phyloP scores from a whole-genome alignment of 345 rosid species.

The Linum tenue region DNA sequence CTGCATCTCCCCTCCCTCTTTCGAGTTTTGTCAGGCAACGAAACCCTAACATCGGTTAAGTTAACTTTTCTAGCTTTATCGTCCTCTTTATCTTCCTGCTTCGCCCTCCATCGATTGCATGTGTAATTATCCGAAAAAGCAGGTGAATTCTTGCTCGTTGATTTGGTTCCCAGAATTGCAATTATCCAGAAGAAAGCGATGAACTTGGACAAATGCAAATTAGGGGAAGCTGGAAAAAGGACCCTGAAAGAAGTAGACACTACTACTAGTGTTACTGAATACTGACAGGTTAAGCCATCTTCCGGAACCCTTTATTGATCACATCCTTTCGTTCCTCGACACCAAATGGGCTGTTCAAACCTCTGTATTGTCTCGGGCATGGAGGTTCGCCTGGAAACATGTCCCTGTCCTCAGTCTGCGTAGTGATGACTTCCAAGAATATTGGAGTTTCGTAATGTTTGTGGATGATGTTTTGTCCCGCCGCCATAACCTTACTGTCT shows the following conservation, averaged over 20 bases:
- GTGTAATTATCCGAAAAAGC: too few relatives aligned
- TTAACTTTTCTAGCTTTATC: too few relatives aligned
- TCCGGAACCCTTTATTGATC: neutral
- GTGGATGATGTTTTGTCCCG: neutral
- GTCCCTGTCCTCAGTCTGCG: neutral
- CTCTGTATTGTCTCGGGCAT: neutral
- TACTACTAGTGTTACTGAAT: neutral
- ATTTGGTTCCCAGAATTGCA: too few relatives aligned
- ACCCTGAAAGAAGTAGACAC: neutral
- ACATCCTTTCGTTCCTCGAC: too few relatives aligned
- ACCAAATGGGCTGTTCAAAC: neutral
- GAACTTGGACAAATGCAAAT: too few relatives aligned
- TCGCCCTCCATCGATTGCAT: too few relatives aligned
- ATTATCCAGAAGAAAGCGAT: too few relatives aligned
- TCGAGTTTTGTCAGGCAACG: too few relatives aligned
- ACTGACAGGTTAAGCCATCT: neutral
- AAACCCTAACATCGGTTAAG: too few relatives aligned
- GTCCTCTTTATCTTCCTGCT: too few relatives aligned
- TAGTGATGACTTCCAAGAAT: neutral
- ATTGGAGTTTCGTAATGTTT: neutral
- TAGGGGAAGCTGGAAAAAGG: neutral
- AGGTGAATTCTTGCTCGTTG: too few relatives aligned
- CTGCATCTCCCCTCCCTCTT: too few relatives aligned
- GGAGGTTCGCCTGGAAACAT: neutral
- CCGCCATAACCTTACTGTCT: neutral